Percentiles rank a stretch among this genome's conserved stretches.
phyloP scores from a whole-genome alignment of 2,329 filamentous ascomycete genomes.

The Boeremia lycopersici region DNA sequence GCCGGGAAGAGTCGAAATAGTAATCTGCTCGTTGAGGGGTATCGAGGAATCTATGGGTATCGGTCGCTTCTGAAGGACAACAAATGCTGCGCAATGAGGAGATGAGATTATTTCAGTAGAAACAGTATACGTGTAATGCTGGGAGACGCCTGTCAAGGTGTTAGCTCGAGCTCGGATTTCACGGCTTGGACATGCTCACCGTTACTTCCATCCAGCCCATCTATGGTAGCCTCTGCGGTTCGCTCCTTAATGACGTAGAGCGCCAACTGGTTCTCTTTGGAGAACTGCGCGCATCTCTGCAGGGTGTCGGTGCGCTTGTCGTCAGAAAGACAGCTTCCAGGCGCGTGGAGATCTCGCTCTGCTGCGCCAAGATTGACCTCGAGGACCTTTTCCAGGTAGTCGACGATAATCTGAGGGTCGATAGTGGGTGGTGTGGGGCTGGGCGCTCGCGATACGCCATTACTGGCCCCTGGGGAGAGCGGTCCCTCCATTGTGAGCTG shows the following conservation, averaged over 20 bases:
- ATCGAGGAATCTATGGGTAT: conserved; percentile 83
- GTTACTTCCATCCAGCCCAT: conserved; percentile 40
- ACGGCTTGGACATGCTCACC: conserved; percentile 30
- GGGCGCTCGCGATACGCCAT: conserved; percentile 46
- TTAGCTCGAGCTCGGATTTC: conserved; percentile 22
- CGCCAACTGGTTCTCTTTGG: conserved; percentile 82
- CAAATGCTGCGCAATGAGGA: conserved; percentile 79
- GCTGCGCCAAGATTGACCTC: conserved; percentile 56
- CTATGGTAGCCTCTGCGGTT: conserved; percentile 52
- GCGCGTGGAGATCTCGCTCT: conserved; percentile 78
- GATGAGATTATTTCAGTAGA: conserved; percentile 81
- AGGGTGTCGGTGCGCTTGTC: conserved; percentile 77
- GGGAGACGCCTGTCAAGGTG: conserved; percentile 51
- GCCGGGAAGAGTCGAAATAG: conserved; percentile 90
- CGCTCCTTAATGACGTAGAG: conserved; percentile 91
- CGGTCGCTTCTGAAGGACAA: conserved; percentile 88
- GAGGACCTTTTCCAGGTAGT: conserved; percentile 56
- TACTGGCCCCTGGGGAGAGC: conserved; percentile 48
- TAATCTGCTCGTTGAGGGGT: conserved; percentile 85
- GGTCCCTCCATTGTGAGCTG: conserved; percentile 50
- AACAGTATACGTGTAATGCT: conserved; percentile 74
- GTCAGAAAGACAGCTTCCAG: conserved; percentile 82
- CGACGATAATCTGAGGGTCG: conserved; percentile 55
- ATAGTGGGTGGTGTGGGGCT: conserved; percentile 49
- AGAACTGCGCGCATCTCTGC: conserved; percentile 86